Evolutionary conservation across 352 stramenopile species (phyloP).

Genomic region (Phytophthora parvispora): DNA sequence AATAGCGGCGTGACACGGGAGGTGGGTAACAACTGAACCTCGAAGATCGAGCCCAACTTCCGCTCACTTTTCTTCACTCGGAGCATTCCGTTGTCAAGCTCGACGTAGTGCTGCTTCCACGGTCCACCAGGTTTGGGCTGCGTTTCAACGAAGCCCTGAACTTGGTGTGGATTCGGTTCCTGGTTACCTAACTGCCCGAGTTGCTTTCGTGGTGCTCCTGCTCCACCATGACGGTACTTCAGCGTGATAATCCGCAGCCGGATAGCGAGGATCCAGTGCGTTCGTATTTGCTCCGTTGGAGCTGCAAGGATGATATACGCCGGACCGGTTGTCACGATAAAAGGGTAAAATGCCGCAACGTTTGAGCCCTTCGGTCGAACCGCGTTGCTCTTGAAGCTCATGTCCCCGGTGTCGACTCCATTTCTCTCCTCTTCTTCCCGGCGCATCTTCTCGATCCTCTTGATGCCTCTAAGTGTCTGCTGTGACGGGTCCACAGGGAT

Average conservation of each 20-base stretch:
- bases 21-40: slow-evolving; percentile 63
- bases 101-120: slow-evolving; percentile 73
- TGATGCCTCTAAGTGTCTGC: slow-evolving; percentile 40
- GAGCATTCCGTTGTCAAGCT: slow-evolving; percentile 73
- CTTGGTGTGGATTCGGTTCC: slow-evolving; percentile 27
- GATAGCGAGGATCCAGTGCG: slow-evolving; percentile 73
- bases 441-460: slow-evolving; percentile 35
- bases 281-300: slow-evolving; percentile 50
- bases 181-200: background rate
- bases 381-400: slow-evolving; percentile 10
- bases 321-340: slow-evolving; percentile 68
- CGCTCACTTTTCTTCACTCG: slow-evolving; percentile 74
- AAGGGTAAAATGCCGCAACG: slow-evolving; percentile 52
- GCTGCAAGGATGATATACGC: slow-evolving; percentile 63
- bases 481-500: slow-evolving; percentile 45
- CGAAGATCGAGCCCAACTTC: slow-evolving; percentile 60
- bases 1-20: slow-evolving; percentile 47
- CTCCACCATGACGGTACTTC: slow-evolving; percentile 56
- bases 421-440: slow-evolving; percentile 36
- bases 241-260: slow-evolving; percentile 72
- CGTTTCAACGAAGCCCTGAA: slow-evolving; percentile 72
- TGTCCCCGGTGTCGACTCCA: slow-evolving; percentile 10
- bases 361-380: slow-evolving; percentile 20
- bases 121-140: slow-evolving; percentile 49
- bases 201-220: slow-evolving; percentile 17